A percentile compares a stretch with the other conserved stretches of the same genome.
These are phyloP conservation scores for Cryptococcus sp. DNA, from an alignment of 1,284 basidiomycete species.

Conservation along the genomic window DNA sequence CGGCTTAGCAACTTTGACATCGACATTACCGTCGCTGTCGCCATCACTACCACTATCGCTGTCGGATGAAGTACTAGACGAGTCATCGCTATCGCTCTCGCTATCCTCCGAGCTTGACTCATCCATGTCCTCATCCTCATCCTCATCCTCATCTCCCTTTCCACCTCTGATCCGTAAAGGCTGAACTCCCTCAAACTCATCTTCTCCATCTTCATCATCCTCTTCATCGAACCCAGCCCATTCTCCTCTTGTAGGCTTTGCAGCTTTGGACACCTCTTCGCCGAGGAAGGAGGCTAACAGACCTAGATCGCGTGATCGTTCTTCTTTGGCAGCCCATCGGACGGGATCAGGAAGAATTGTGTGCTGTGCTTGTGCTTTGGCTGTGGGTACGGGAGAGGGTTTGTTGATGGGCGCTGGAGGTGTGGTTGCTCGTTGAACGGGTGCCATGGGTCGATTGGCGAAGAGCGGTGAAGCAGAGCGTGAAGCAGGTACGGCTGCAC, in stretches of 20 bases:
- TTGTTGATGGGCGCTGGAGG: background rate
- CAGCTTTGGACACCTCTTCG: constrained; percentile 1
- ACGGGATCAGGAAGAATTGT: constrained; percentile 10
- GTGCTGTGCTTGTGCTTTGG: no score
- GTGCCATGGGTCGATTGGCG: background rate
- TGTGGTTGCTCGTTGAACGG: background rate
- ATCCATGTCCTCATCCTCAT: constrained; percentile 1
- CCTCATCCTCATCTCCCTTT: constrained; percentile 9
- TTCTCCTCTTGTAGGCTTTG: constrained; percentile 10
- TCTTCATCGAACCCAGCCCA: constrained; percentile 15
- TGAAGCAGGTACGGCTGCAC: background rate
- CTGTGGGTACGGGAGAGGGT: no score
- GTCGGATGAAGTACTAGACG: constrained; percentile 2
- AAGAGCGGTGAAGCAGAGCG: constrained; percentile 12
- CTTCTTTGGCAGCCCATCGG: constrained; percentile 17
- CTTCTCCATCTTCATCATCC: background rate
- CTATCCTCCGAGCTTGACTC: constrained; percentile 1
- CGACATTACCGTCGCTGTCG: background rate
- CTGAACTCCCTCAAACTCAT: constrained; percentile 1
- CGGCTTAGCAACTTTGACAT: background rate
- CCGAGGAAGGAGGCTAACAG: constrained; percentile 29
- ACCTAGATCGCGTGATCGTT: constrained; percentile 22
- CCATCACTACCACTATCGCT: constrained; percentile 3
- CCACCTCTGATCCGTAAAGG: constrained; percentile 12
- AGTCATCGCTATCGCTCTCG: constrained; percentile 6